Percentiles rank a stretch among this genome's conserved stretches.
Conservation (phyloP, 176 grass and related monocot genomes). For the Juncus inflexus region DNA sequence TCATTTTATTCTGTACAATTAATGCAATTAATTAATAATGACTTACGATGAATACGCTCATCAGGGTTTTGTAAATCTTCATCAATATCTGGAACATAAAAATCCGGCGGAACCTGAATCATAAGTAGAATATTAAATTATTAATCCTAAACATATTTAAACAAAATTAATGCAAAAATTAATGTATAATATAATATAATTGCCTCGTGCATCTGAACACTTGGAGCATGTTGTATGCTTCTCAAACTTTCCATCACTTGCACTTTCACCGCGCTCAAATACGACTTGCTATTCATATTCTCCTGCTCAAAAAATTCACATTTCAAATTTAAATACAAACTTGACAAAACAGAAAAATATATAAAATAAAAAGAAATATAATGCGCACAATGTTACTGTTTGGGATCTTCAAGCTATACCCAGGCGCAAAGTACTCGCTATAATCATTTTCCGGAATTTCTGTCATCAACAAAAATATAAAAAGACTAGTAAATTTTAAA, state of each 20-base stretch:
- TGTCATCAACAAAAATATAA: conserved; percentile 27
- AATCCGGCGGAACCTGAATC: conserved; percentile 93
- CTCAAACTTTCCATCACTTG: conserved; percentile 89
- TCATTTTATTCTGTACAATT: conserved; percentile 1
- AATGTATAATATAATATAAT: conserved; percentile 16
- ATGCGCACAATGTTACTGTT: conserved; percentile 72
- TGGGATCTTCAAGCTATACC: conserved; percentile 74
- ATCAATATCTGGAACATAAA: conserved; percentile 89
- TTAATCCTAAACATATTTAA: neutral
- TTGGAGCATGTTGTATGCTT: conserved; percentile 89
- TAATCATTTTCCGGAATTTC: conserved; percentile 96
- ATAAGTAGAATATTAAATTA: conserved; percentile 5
- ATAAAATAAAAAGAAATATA: conserved; percentile 16
- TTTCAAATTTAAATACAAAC: conserved; percentile 8
- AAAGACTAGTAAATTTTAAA: conserved; percentile 11
- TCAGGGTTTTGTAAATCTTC: conserved; percentile 90
- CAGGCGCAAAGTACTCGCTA: conserved; percentile 84
- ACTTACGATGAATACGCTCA: conserved; percentile 91
- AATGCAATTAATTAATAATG: conserved; percentile 9
- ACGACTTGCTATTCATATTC: conserved; percentile 90
- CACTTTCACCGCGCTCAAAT: conserved; percentile 89
- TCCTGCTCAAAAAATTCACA: conserved; percentile 53
- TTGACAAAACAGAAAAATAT: conserved; percentile 26
- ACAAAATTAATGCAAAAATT: conserved; percentile 7
- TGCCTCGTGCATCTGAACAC: conserved; percentile 99